Percentiles rank a stretch among this genome's conserved stretches.
phyloP scores from a whole-genome alignment of 2,329 filamentous ascomycete species.

The Epichloe brachyelytri region DNA sequence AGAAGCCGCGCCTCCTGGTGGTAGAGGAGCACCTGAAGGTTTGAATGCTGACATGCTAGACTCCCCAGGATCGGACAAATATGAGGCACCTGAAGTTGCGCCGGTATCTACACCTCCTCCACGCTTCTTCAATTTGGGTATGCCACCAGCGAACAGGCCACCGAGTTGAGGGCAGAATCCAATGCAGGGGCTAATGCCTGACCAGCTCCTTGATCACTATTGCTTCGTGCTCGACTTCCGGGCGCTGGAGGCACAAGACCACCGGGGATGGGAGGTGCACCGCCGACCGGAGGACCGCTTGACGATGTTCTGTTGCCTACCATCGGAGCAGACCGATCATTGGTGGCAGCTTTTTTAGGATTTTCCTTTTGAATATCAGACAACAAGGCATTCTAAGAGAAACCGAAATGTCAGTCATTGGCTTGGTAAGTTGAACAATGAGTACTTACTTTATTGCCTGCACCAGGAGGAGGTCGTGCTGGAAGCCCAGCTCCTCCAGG shows the following conservation, averaged over 20 bases:
- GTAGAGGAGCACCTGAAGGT: conserved; percentile 44
- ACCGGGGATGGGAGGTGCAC: conserved; percentile 64
- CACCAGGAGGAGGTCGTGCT: conserved; percentile 40
- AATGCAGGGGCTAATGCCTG: conserved; percentile 27
- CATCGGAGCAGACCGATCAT: conserved; percentile 78
- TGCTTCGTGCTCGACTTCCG: conserved; percentile 62
- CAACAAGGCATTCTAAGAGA: conserved; percentile 63
- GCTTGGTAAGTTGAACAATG: neutral
- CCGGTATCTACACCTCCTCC: conserved; percentile 69
- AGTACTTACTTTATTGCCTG: conserved; percentile 49
- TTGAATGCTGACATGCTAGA: conserved; percentile 21
- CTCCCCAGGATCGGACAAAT: conserved; percentile 62
- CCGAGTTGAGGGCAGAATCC: conserved; percentile 59
- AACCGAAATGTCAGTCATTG: conserved; percentile 5
- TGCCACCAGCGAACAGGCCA: conserved; percentile 83
- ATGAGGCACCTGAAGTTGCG: conserved; percentile 47
- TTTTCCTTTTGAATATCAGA: conserved; percentile 71
- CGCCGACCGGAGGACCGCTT: conserved; percentile 50
- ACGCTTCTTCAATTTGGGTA: conserved; percentile 85
- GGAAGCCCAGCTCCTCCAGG: conserved; percentile 36
- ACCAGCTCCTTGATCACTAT: conserved; percentile 58
- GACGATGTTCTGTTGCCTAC: conserved; percentile 28
- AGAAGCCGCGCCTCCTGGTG: conserved; percentile 46
- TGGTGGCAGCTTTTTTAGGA: conserved; percentile 74
- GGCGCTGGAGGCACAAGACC: conserved; percentile 62